A percentile compares a stretch with the other conserved stretches of the same genome.
Evolutionary conservation across 306 rosid genomes (phyloP).

Genomic region (Dalbergia cultrata): DNA sequence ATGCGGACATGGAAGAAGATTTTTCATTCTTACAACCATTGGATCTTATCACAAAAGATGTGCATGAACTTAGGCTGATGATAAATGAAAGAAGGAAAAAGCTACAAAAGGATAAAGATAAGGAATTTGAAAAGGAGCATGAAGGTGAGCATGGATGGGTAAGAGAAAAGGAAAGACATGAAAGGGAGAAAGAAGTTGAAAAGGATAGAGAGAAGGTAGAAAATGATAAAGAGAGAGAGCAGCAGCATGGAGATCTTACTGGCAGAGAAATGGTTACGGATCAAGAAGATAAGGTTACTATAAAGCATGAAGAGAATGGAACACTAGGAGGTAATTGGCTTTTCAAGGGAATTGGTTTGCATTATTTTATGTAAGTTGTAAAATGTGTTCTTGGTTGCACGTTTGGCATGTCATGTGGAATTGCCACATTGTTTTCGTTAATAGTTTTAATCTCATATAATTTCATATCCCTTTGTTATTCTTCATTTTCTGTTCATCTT

Average conservation of each 20-base stretch:
- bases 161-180: constrained; percentile 81
- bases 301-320: constrained; percentile 50
- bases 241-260: constrained; percentile 48
- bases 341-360: constrained; percentile 15
- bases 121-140: constrained; percentile 70
- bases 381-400: constrained; percentile 27
- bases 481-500: constrained; percentile 35
- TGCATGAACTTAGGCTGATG: constrained; percentile 76
- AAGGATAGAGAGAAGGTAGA: constrained; percentile 70
- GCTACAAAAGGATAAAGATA: constrained; percentile 67
- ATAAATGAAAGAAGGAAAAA: constrained; percentile 73
- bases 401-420: constrained; percentile 32
- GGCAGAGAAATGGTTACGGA: constrained; percentile 45
- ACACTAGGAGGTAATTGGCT: constrained; percentile 46
- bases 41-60: constrained; percentile 93
- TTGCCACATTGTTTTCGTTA: constrained; percentile 14
- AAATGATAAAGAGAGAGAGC: constrained; percentile 65
- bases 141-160: constrained; percentile 69
- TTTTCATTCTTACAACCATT: constrained; percentile 89
- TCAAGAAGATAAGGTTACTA: constrained; percentile 47
- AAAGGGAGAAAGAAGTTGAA: constrained; percentile 68
- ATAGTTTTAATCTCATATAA: constrained; percentile 11
- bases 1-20: constrained; percentile 90
- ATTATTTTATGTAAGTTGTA: constrained; percentile 12
- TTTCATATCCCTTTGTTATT: constrained; percentile 13